Evolutionary conservation across 257 asterid species (phyloP).

Genomic region (Rauvolfia tetraphylla): DNA sequence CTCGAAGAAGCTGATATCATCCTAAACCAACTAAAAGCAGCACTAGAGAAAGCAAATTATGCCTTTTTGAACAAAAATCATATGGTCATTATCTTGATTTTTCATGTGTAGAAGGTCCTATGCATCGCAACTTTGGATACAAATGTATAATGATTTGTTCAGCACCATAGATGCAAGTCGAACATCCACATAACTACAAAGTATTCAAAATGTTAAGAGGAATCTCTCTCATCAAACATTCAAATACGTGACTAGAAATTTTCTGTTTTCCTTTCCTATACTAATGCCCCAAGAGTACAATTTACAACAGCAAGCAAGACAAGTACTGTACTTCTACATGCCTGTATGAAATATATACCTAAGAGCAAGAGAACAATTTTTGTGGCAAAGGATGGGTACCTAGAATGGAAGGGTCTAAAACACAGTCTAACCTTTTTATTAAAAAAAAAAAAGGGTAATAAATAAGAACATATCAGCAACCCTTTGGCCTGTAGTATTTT

Average conservation of each 20-base stretch:
- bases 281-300: not conserved
- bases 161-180: not conserved
- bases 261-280: not conserved
- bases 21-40: not conserved
- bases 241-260: not conserved
- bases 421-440: not conserved
- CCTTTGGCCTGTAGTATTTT: constrained; percentile 55
- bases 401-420: not conserved
- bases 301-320: not conserved
- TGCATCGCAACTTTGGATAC: not conserved
- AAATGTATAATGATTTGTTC: not conserved
- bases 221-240: not conserved
- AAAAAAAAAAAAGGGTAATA: not conserved
- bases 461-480: constrained; percentile 48
- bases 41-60: not conserved
- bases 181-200: not conserved
- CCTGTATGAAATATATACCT: not conserved
- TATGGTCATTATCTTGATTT: not conserved
- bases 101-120: not conserved
- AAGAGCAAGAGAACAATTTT: not conserved
- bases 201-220: not conserved
- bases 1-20: constrained; percentile 20
- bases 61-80: not conserved
- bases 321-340: not conserved
- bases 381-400: not conserved